phyloP scores from a whole-genome alignment of 139 green algal species.

The Chlorella sp. region DNA sequence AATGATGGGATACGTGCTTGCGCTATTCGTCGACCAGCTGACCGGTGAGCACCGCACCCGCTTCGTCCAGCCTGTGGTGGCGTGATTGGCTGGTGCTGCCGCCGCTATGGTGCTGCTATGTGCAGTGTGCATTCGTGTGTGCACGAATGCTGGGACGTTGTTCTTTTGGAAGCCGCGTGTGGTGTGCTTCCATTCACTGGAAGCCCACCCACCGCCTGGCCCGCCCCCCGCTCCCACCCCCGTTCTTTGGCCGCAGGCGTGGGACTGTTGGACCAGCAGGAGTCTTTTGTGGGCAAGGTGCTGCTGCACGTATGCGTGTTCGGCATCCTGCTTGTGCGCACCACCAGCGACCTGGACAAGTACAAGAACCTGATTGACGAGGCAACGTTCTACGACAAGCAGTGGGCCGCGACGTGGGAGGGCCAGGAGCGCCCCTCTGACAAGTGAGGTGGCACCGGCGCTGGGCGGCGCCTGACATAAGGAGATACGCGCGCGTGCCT shows the following conservation, averaged over 20 bases:
- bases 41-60: slow-evolving; percentile 56
- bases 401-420: slow-evolving; percentile 40
- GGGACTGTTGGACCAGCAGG: slow-evolving; percentile 91
- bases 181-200: too few relatives aligned
- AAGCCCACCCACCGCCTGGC: not conserved
- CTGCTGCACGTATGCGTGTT: slow-evolving; percentile 87
- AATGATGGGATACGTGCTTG: slow-evolving; percentile 94
- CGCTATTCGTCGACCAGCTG: slow-evolving; percentile 79
- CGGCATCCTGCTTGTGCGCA: slow-evolving; percentile 76
- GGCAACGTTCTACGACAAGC: slow-evolving; percentile 95
- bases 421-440: slow-evolving; percentile 32
- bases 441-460: not conserved
- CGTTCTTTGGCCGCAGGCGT: slow-evolving; percentile 19
- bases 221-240: not conserved
- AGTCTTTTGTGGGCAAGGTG: slow-evolving; percentile 92
- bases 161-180: not conserved
- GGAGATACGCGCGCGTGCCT: not conserved
- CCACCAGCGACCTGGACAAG: slow-evolving; percentile 71
- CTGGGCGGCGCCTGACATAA: not conserved
- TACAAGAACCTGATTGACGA: slow-evolving; percentile 89
- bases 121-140: not conserved
- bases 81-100: not conserved
- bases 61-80: too few relatives aligned
- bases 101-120: not conserved
- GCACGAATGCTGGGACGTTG: not conserved